Base-by-base conservation (phyloP, 345 rosid genomes). In the Aquilaria yunnanensis region DNA sequence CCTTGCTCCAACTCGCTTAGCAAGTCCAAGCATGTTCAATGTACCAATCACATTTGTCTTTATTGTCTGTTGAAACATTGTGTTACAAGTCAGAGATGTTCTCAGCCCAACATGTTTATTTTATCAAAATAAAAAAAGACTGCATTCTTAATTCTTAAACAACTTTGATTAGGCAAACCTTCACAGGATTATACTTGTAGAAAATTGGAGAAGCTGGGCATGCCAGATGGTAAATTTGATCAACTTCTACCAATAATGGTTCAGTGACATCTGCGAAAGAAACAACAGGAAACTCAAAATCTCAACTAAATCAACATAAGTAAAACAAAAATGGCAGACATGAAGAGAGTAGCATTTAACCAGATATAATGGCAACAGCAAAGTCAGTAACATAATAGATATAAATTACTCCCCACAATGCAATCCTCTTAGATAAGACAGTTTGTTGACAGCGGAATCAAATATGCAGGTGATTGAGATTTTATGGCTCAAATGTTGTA, bases 11-110 rank as follows among this genome's bases (percentile, higher is more conserved):
- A 90, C 97, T 71, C 97, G 89, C 80, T 94, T 90, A 56, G 99
- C 97, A 57, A 94, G 97, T 65, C 99, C 97, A 43, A 94, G 82
- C 97, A 94, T 90, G 81, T 90, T 94, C 66, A 90, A 82, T 66
- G 99, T 94, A 57, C 99, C 97, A 33, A 94, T 90, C 63, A 94
- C 97, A 82, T 90, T 94, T 67, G 99, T 94, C 84, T 90, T 94
- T 56, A 94, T 90, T 14, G 97, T 90, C 96, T 89, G 83, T 70
- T 45, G 13, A 47, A 47, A 68, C 14, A 72, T 8, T 51, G 30
- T 12, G 46, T 32, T 47, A 48, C 13, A 66, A 59, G 64, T 76
- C 37, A 76, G 78, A 63, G 6, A 54, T 14, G 45, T 9, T 51
- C 57, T 63, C 7, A 13, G 29, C 6, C 33, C 47, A 52, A 9